Evolutionary conservation across 352 stramenopile genomes (phyloP).

Genomic region (Plasmopara viticola): DNA sequence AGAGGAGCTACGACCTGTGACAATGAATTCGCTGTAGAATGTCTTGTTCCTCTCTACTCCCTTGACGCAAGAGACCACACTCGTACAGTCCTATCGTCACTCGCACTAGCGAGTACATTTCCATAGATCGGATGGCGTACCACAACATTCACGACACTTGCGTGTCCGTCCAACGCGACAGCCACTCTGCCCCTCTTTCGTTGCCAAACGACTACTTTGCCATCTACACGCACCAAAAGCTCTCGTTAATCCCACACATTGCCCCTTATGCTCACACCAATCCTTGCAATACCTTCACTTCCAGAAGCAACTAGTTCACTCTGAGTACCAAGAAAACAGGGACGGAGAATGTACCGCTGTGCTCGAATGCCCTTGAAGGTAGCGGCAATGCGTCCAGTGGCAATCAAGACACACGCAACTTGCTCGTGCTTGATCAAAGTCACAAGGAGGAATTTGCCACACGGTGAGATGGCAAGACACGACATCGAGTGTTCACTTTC

Average conservation of each 20-base stretch:
- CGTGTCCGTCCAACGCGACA: slow-evolving; percentile 38
- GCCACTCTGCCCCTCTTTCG: slow-evolving; percentile 43
- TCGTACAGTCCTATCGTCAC: slow-evolving; percentile 67
- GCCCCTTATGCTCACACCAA: too few species aligned
- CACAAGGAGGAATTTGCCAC: slow-evolving; percentile 44
- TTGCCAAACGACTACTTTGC: slow-evolving; percentile 51
- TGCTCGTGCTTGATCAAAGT: slow-evolving; percentile 62
- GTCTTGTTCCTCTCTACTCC: slow-evolving; percentile 7
- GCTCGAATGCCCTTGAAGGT: slow-evolving; percentile 53
- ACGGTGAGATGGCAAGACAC: slow-evolving; percentile 39
- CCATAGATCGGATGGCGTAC: slow-evolving; percentile 39
- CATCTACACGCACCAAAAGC: slow-evolving; percentile 31
- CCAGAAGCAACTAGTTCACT: slow-evolving; percentile 53
- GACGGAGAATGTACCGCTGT: slow-evolving; percentile 55
- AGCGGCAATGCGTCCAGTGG: slow-evolving; percentile 32
- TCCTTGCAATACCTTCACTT: slow-evolving; percentile 50
- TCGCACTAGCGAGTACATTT: slow-evolving; percentile 58
- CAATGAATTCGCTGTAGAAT: too few species aligned
- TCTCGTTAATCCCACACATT: too few species aligned
- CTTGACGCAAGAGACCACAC: slow-evolving; percentile 32
- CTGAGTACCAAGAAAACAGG: slow-evolving; percentile 48
- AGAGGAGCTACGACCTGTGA: too few species aligned
- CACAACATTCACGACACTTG: slow-evolving; percentile 69
- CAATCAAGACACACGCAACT: slow-evolving; percentile 46
- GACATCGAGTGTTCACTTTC: slow-evolving; percentile 50